Conservation (phyloP, 768 basidiomycete species). For the Collybia mongolica region DNA sequence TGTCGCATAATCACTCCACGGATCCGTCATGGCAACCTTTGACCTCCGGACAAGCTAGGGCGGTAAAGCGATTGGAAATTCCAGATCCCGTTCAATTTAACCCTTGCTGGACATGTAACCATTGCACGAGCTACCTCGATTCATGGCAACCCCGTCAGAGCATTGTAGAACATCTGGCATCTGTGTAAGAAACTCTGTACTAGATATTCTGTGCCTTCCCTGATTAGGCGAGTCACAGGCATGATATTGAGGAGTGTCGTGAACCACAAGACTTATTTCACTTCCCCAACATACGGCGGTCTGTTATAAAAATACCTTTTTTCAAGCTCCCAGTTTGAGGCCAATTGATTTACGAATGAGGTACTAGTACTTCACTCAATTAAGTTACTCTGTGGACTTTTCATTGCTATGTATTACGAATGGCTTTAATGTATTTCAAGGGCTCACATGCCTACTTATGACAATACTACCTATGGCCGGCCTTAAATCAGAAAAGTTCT, state of each 20-base stretch:
- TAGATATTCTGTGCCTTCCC: too few species aligned
- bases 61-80: not conserved
- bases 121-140: conserved; percentile 1
- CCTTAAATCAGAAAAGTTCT: too few species aligned
- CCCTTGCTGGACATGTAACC: conserved; percentile 6
- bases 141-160: not conserved
- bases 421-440: too few species aligned
- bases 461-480: too few species aligned
- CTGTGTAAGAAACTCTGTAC: too few species aligned
- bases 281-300: not conserved
- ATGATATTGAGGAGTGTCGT: not conserved
- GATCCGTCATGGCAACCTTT: not conserved
- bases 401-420: too few species aligned
- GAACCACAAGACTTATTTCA: not conserved
- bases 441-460: too few species aligned
- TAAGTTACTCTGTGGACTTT: too few species aligned
- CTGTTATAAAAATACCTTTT: not conserved
- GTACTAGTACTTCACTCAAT: too few species aligned
- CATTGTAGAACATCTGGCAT: not conserved
- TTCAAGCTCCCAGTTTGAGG: not conserved
- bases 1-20: not conserved
- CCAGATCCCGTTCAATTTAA: not conserved
- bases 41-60: not conserved
- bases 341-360: too few species aligned
- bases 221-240: not conserved